Percentiles rank a stretch among this genome's conserved stretches.
These are phyloP conservation scores for Teratosphaeria epicoccoides DNA, from an alignment of 2,329 filamentous ascomycete genomes.

Conservation along the genomic window DNA sequence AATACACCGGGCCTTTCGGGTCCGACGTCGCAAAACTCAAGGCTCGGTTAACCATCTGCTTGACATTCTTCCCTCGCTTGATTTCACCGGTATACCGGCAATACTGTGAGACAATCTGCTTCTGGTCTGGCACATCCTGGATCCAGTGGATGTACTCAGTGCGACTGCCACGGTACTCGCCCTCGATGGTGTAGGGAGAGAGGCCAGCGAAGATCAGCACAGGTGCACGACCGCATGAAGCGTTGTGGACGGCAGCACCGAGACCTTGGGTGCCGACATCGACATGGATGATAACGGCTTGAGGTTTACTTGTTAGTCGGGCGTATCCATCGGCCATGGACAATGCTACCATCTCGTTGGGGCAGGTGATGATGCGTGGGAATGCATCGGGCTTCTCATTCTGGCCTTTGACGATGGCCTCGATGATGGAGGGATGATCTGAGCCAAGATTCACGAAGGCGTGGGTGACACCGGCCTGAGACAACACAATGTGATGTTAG, in stretches of 20 bases:
- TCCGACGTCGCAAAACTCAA: slow-evolving; percentile 70
- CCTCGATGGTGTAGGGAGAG: slow-evolving; percentile 65
- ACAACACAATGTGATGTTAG: background rate
- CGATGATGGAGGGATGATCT: slow-evolving; percentile 66
- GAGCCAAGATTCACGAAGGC: slow-evolving; percentile 59
- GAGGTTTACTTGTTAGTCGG: slow-evolving; percentile 58
- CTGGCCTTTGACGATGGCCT: slow-evolving; percentile 69
- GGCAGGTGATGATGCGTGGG: slow-evolving; percentile 66
- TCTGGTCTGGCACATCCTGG: slow-evolving; percentile 73
- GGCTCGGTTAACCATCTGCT: slow-evolving; percentile 79
- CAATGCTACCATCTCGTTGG: slow-evolving; percentile 78
- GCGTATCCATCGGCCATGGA: slow-evolving; percentile 75
- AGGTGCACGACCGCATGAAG: slow-evolving; percentile 61
- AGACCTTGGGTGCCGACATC: slow-evolving; percentile 74
- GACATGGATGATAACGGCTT: slow-evolving; percentile 70
- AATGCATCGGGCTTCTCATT: slow-evolving; percentile 55
- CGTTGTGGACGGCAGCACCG: slow-evolving; percentile 69
- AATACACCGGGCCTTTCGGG: slow-evolving; percentile 69
- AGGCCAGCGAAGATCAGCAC: slow-evolving; percentile 70
- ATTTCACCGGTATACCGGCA: slow-evolving; percentile 76
- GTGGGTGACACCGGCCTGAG: slow-evolving; percentile 45
- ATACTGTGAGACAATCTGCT: slow-evolving; percentile 71
- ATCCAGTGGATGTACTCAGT: slow-evolving; percentile 85
- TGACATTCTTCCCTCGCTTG: slow-evolving; percentile 73
- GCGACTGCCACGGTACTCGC: slow-evolving; percentile 64